These are phyloP conservation scores for Cryptosporidium felis DNA, from an alignment of 169 alveolate genomes.

Conservation along the genomic window DNA sequence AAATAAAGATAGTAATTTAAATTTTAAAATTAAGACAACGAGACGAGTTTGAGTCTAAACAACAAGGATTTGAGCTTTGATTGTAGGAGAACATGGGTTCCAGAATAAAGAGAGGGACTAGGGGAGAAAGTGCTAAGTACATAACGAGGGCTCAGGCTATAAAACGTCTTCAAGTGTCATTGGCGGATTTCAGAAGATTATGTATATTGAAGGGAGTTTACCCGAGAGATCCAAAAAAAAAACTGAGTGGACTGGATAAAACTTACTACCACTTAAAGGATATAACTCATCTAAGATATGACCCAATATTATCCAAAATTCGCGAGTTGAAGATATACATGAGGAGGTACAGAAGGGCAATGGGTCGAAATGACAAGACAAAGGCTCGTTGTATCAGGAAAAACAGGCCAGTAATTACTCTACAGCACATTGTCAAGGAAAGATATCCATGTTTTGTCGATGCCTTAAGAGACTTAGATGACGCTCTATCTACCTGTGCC, in stretches of 20 bases:
- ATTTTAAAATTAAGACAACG: background rate
- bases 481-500: slow-evolving; percentile 94
- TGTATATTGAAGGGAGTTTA: slow-evolving; percentile 98
- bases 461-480: slow-evolving; percentile 97
- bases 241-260: slow-evolving; percentile 83
- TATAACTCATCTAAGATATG: slow-evolving; percentile 87
- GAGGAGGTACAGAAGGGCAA: slow-evolving; percentile 89
- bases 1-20: too few relatives aligned
- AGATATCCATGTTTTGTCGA: slow-evolving; percentile 95
- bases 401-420: slow-evolving; percentile 89
- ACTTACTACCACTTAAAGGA: slow-evolving; percentile 94
- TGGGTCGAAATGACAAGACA: slow-evolving; percentile 84
- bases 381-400: slow-evolving; percentile 85
- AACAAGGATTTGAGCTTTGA: background rate
- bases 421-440: slow-evolving; percentile 94
- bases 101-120: slow-evolving; percentile 84
- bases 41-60: background rate
- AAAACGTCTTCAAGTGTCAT: slow-evolving; percentile 87
- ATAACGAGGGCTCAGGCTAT: slow-evolving; percentile 90
- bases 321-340: slow-evolving; percentile 89
- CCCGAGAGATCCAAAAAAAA: slow-evolving; percentile 98
- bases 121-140: slow-evolving; percentile 90
- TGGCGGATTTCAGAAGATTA: slow-evolving; percentile 93
- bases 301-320: slow-evolving; percentile 85
- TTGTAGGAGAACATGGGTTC: slow-evolving; percentile 37